Base-by-base conservation (phyloP, 495 filamentous ascomycete species). In the Aspergillus sclerotioniger region DNA sequence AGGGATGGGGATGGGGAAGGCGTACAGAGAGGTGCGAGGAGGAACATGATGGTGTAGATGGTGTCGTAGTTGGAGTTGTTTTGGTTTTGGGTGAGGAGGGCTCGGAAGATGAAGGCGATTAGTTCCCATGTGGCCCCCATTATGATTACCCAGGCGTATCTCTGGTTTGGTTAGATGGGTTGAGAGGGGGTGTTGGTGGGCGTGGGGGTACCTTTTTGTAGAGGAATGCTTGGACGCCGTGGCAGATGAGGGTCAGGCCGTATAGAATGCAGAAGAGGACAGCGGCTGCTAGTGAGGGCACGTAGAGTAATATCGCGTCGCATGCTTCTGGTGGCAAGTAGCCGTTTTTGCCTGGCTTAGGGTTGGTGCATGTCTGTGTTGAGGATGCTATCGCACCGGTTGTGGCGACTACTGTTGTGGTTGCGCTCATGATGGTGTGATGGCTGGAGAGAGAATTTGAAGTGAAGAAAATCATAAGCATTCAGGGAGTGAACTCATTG, bases 71-170 rank as follows among this genome's bases (percentile, higher is more conserved):
- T 28, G 0, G 41, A 52, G 9, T 51, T 60, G 12, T 61, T 56
- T 55, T 73, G 71, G n/a, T 70, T 52, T 0, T 32, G 50, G 0
- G 68, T 57, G 45, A 62, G 66, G 13, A 73, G 58, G 6, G 58
- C 58, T 16, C 68, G 68, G 43, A 76, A 67, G 17, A 77, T 54
- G 54, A 79, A 82, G 21, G 74, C 72, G 17, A 68, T 49, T 0
- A 71, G 57, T 59, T 84, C 79, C 80, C 72, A 81, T 32, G 65
- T 33, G n/a, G 70, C 66, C 6, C 68, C 74, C 76, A 81, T 78
- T 41, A 71, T 77, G 25, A 85, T 69, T 25, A 85, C 79, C 81
- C 82, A 86, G 39, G 71, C 74, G 62, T 82, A 83, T 33, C 62
- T 60, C 76, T 82, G 46, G 32, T 2, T 25, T 25, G 25, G 25